Conservation (phyloP, 2,329 filamentous ascomycete genomes). For the Stachybotrys elegans region DNA sequence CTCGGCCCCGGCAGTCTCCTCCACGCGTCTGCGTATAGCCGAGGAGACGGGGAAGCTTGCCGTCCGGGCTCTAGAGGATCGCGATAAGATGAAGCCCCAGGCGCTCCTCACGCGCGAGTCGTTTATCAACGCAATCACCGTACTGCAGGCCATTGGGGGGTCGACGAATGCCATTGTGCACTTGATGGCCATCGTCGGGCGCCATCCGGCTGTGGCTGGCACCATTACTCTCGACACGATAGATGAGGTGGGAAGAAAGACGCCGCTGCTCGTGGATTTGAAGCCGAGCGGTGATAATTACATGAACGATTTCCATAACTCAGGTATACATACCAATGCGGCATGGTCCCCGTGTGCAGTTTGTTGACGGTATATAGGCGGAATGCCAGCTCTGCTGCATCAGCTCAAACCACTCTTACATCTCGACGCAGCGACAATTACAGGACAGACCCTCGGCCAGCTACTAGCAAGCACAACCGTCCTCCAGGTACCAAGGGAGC, state of each 20-base stretch:
- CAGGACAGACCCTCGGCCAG: slow-evolving; percentile 75
- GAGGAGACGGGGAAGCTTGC: slow-evolving; percentile 65
- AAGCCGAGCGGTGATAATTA: slow-evolving; percentile 84
- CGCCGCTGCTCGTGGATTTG: slow-evolving; percentile 77
- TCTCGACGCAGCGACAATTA: slow-evolving; percentile 75
- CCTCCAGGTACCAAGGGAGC: slow-evolving; percentile 36
- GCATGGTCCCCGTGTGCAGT: too few species aligned
- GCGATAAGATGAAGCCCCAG: slow-evolving; percentile 63
- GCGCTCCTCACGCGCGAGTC: slow-evolving; percentile 67
- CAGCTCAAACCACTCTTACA: slow-evolving; percentile 71
- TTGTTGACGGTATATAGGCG: too few species aligned
- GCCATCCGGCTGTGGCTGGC: slow-evolving; percentile 59
- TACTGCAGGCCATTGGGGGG: slow-evolving; percentile 80
- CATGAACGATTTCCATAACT: slow-evolving; percentile 86
- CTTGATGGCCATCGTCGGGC: slow-evolving; percentile 77
- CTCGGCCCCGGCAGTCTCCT: slow-evolving; percentile 72
- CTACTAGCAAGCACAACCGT: slow-evolving; percentile 68
- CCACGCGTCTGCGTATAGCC: slow-evolving; percentile 75
- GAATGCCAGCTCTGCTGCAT: slow-evolving; percentile 77
- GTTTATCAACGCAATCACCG: slow-evolving; percentile 81
- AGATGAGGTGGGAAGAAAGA: slow-evolving; percentile 70
- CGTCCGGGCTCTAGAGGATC: slow-evolving; percentile 60
- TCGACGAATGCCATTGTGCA: slow-evolving; percentile 84
- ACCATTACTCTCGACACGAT: slow-evolving; percentile 70
- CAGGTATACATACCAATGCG: slow-evolving; percentile 32